A percentile compares a stretch with the other conserved stretches of the same genome.
phyloP scores from a whole-genome alignment of 768 basidiomycete species.

The Boletellus ananiceps region DNA sequence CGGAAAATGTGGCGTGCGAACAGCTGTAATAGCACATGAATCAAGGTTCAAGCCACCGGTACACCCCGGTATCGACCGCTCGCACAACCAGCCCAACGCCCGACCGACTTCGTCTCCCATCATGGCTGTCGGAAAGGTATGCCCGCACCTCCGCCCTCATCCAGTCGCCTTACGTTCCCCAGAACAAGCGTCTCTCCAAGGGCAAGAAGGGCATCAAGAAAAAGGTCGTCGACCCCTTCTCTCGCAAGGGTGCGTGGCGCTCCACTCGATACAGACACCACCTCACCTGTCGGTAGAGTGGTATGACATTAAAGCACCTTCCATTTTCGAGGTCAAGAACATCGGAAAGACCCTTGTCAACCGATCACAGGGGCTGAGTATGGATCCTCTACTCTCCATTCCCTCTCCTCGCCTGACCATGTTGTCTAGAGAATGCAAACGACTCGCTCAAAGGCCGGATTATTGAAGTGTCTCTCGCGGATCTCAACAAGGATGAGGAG shows the following conservation, averaged over 20 bases:
- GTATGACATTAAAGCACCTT: conserved; percentile 99
- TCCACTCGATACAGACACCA: neutral
- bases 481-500: conserved; percentile 99
- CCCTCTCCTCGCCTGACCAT: conserved; percentile 6
- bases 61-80: conserved; percentile 12
- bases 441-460: conserved; percentile 98
- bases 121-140: conserved; percentile 90
- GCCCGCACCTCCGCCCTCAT: conserved; percentile 15
- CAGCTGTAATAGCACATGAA: conserved; percentile 32
- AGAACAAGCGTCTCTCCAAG: conserved; percentile 99
- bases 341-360: conserved; percentile 99
- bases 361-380: conserved; percentile 96
- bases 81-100: conserved; percentile 46
- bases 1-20: conserved; percentile 41
- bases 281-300: conserved; percentile 59
- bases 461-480: conserved; percentile 92
- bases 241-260: conserved; percentile 78
- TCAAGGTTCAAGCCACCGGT: conserved; percentile 61
- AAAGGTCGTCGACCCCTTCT: conserved; percentile 99
- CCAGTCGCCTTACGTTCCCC: conserved; percentile 5
- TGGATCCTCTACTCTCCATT: conserved; percentile 32
- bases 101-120: conserved; percentile 40
- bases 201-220: conserved; percentile 99
- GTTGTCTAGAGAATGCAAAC: conserved; percentile 84
- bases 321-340: conserved; percentile 93